Percentiles rank a stretch among this genome's conserved stretches.
Conservation (phyloP, 1,284 basidiomycete species). For the Vanrija sp. region DNA sequence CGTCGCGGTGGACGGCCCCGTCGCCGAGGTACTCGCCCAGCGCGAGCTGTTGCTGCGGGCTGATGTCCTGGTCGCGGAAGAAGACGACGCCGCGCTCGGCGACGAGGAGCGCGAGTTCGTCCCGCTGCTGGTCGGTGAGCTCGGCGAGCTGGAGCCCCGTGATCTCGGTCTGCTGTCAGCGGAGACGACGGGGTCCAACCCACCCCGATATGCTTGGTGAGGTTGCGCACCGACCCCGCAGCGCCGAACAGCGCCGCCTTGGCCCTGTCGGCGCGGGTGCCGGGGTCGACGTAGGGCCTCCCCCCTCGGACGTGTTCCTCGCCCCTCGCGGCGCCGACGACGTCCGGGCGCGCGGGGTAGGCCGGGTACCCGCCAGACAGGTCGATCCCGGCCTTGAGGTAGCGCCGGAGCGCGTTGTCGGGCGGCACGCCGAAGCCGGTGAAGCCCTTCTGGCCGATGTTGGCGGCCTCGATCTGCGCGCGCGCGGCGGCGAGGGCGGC, state of each 20-base stretch:
- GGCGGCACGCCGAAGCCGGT: slow-evolving; percentile 22
- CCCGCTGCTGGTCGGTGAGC: slow-evolving; percentile 34
- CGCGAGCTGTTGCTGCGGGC: slow-evolving; percentile 24
- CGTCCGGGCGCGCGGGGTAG: slow-evolving; percentile 37
- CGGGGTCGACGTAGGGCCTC: slow-evolving; percentile 32
- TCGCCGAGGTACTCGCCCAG: slow-evolving; percentile 35
- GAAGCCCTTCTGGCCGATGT: too few species aligned
- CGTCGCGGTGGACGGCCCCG: slow-evolving; percentile 57
- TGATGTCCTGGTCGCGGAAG: slow-evolving; percentile 31
- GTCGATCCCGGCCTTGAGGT: slow-evolving; percentile 39
- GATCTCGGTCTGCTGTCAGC: slow-evolving; percentile 26
- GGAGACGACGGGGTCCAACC: too few species aligned
- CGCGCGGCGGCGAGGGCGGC: slow-evolving; percentile 11
- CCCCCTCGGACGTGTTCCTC: slow-evolving; percentile 24
- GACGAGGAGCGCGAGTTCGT: slow-evolving; percentile 36
- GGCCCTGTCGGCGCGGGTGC: slow-evolving; percentile 31
- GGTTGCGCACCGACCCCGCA: slow-evolving; percentile 30
- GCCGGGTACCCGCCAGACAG: slow-evolving; percentile 35
- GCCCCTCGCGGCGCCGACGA: slow-evolving; percentile 29
- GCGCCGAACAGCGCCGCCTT: slow-evolving; percentile 42
- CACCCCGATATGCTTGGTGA: slow-evolving; percentile 30
- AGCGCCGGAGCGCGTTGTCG: slow-evolving; percentile 30
- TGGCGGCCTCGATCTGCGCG: not conserved
- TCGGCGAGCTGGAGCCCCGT: slow-evolving; percentile 33
- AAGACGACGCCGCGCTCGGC: slow-evolving; percentile 37